Conservation (phyloP, 768 basidiomycete species). For the Podaxis sp. region DNA sequence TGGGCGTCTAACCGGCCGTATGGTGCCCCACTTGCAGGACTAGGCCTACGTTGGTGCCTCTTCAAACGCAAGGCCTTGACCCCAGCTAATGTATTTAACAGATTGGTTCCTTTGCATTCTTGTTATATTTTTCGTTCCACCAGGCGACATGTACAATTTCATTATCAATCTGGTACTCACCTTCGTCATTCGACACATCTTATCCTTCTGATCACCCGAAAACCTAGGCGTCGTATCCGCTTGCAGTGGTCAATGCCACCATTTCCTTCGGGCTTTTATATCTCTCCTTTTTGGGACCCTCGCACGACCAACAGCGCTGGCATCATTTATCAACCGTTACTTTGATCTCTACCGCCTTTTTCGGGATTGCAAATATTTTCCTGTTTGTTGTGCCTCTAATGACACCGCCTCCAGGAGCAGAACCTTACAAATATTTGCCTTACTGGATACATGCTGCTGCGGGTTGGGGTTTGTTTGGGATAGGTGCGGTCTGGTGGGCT, state of each 20-base stretch:
- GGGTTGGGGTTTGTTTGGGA: constrained; percentile 38
- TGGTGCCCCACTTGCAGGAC: constrained; percentile 51
- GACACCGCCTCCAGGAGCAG: constrained; percentile 46
- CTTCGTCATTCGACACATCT: background rate
- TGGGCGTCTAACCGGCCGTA: constrained; percentile 61
- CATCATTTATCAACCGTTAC: background rate
- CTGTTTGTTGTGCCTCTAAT: constrained; percentile 53
- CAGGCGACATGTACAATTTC: constrained; percentile 64
- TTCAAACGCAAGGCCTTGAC: background rate
- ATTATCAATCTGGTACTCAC: constrained; percentile 46
- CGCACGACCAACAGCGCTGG: background rate
- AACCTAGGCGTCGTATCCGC: constrained; percentile 37
- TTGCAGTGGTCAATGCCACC: constrained; percentile 43
- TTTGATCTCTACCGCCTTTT: constrained; percentile 33
- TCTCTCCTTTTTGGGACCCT: constrained; percentile 15
- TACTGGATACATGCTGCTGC: constrained; percentile 52
- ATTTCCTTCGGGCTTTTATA: constrained; percentile 49
- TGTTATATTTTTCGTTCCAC: constrained; percentile 38
- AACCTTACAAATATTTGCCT: constrained; percentile 50
- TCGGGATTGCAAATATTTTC: constrained; percentile 62
- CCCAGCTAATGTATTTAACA: constrained; percentile 18
- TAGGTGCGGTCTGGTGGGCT: constrained; percentile 38
- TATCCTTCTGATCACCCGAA: background rate
- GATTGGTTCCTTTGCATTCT: constrained; percentile 31
- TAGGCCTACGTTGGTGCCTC: constrained; percentile 43